These are phyloP conservation scores for Yamadazyma atmosphaerica DNA, from an alignment of 1,139 yeast species.

Conservation along the genomic window DNA sequence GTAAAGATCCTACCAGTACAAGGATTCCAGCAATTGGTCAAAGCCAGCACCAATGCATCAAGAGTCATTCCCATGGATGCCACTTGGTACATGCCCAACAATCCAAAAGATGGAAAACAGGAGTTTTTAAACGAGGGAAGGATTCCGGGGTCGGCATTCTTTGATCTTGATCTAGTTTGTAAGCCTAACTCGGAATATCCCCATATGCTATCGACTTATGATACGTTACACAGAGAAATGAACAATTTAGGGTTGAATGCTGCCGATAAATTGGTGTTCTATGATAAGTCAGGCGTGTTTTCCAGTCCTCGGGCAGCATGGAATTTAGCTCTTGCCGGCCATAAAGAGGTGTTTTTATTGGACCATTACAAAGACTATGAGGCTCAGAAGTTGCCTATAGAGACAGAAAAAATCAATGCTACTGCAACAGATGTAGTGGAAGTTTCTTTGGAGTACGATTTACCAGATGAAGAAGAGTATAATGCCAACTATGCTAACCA, in stretches of 20 bases:
- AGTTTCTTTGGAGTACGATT: conserved; percentile 18
- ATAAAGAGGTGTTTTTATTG: conserved; percentile 61
- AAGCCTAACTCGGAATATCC: conserved; percentile 59
- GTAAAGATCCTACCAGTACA: conserved; percentile 13
- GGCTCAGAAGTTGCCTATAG: conserved; percentile 24
- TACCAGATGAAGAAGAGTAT: conserved; percentile 21
- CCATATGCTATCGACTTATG: conserved; percentile 78
- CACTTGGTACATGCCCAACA: conserved; percentile 90
- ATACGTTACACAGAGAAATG: conserved; percentile 55
- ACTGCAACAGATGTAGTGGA: conserved; percentile 20
- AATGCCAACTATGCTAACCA: conserved; percentile 37
- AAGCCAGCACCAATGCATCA: conserved; percentile 14
- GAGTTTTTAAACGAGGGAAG: conserved; percentile 60
- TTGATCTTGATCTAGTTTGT: conserved; percentile 74
- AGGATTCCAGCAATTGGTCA: conserved; percentile 9
- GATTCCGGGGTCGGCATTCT: conserved; percentile 67
- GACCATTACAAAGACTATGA: conserved; percentile 58
- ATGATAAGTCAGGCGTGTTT: conserved; percentile 82
- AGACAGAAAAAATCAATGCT: conserved; percentile 20
- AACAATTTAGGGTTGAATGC: conserved; percentile 45
- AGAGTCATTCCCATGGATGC: conserved; percentile 76
- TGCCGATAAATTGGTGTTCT: conserved; percentile 69
- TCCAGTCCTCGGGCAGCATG: conserved; percentile 91
- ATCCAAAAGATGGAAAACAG: conserved; percentile 54
- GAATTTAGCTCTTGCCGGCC: conserved; percentile 82